Base-by-base conservation (phyloP, 768 basidiomycete genomes). In the Harrya chromipes region DNA sequence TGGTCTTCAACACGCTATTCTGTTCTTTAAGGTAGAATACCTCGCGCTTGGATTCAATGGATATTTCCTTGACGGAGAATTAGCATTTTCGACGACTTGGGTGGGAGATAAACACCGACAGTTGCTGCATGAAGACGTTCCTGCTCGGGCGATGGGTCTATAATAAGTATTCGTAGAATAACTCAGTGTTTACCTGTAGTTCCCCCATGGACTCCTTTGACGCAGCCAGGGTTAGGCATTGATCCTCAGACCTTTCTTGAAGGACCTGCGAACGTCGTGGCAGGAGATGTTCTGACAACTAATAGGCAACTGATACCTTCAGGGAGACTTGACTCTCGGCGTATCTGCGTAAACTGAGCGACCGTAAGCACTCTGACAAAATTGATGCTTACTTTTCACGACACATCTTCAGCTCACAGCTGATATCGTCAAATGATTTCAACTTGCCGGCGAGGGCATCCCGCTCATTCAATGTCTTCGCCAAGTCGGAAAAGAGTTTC, bases 231-330 rank as follows among this genome's bases (percentile, higher is more conserved):
- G 80, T 78, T 6, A 78, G 66, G 1, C 73, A 62, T 54, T 84
- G 82, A 14, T 81, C 75, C 12, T 85, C 83, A 45, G 78, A 79
- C 21, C 82, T 75, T 46, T 85, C 82, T 58, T 84, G 78, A 14
- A 83, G 67, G 33, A 73, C 63, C 75, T 81, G 51, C 17, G 39
- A 31, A 26, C 2, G n/a, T 21, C 12, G 3, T 52, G 36, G 26
- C 9, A 48, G 48, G 26, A 17, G 41, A 45, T 17, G 23, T n/a
- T 1, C 27, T 10, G 6, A 13, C 17, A 8, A 41, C 19, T 17
- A n/a, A 36, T 12, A 38, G 10, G 16, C 16, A 17, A 47, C 7
- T 11, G 57, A 23, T 51, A 58, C 66, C 58, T 68, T 68, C 29
- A 59, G 46, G 5, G 61, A 54, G 38, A 49, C 44, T 34, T 56